These are phyloP conservation scores for Ganoderma lucidum DNA, from an alignment of 1,284 basidiomycete genomes.

Conservation along the genomic window DNA sequence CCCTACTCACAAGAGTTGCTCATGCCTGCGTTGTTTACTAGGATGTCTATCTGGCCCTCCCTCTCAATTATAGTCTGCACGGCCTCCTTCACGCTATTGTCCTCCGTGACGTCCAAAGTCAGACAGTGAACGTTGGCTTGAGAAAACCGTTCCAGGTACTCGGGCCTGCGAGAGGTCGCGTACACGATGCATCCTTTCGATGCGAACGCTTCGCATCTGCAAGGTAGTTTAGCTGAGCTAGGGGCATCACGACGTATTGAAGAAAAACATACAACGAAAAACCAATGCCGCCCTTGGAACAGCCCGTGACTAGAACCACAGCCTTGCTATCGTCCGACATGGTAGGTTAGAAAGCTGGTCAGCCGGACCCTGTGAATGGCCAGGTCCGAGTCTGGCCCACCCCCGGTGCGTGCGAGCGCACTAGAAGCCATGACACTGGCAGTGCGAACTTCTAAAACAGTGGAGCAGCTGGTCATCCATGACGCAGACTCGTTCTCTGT, in stretches of 20 bases:
- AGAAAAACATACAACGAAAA: constrained; percentile 58
- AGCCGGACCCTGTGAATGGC: too few species aligned
- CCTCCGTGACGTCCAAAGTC: constrained; percentile 42
- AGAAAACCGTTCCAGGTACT: constrained; percentile 43
- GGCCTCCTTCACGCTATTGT: constrained; percentile 36
- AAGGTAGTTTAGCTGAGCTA: not conserved
- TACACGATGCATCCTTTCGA: constrained; percentile 47
- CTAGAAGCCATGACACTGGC: too few species aligned
- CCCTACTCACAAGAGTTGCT: constrained; percentile 33
- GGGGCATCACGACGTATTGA: not conserved
- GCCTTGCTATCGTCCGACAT: constrained; percentile 15
- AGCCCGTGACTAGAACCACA: constrained; percentile 75
- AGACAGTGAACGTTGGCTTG: constrained; percentile 39
- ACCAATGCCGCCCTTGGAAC: constrained; percentile 75
- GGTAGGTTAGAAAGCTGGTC: not conserved
- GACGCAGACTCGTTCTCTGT: too few species aligned
- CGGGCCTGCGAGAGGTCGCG: constrained; percentile 46
- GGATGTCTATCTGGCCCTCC: constrained; percentile 38
- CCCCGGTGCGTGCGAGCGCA: not conserved
- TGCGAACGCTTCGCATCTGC: constrained; percentile 45
- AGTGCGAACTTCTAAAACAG: too few species aligned
- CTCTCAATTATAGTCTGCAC: constrained; percentile 37
- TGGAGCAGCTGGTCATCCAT: too few species aligned
- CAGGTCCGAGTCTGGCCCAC: too few species aligned
- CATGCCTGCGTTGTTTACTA: constrained; percentile 44